Evolutionary conservation across 2,329 filamentous ascomycete species (phyloP).

Genomic region (Ceratocystis albifundus): DNA sequence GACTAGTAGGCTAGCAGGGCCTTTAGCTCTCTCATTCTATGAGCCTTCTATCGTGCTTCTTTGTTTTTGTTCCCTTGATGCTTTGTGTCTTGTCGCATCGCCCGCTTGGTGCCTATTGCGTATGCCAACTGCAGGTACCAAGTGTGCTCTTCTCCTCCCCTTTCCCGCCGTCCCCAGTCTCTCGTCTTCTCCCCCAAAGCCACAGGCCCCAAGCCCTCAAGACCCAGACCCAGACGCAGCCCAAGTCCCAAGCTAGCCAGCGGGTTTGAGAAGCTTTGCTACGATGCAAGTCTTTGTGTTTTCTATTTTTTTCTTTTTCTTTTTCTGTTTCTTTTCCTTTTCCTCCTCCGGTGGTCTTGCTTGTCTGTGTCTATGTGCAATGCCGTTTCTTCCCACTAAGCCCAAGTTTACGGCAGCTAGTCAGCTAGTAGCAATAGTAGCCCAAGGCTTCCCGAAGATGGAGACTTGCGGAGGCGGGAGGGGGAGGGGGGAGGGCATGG

Average conservation of each 20-base stretch:
- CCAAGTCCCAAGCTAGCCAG: background rate
- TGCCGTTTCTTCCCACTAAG: background rate
- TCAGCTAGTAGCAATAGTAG: constrained; percentile 5
- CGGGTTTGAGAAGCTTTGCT: background rate
- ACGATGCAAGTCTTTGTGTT: constrained; percentile 8
- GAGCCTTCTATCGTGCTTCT: background rate
- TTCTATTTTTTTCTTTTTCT: background rate
- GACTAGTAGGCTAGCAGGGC: too few relatives aligned
- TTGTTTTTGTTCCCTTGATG: background rate
- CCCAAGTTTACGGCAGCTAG: background rate
- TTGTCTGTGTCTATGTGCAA: background rate
- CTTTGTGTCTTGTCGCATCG: constrained; percentile 5
- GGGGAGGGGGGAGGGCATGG: background rate
- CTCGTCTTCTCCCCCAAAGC: too few relatives aligned
- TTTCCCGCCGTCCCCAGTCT: too few relatives aligned
- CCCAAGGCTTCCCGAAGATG: constrained; percentile 8
- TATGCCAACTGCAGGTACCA: constrained; percentile 11
- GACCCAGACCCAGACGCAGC: too few relatives aligned
- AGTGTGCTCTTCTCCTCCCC: background rate
- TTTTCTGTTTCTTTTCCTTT: background rate
- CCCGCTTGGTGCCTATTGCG: constrained; percentile 6
- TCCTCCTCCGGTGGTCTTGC: background rate
- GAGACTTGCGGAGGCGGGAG: background rate
- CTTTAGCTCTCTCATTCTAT: too few relatives aligned
- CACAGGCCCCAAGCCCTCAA: too few relatives aligned